Conservation (phyloP, 2,329 filamentous ascomycete species). For the Alternaria postmessia region DNA sequence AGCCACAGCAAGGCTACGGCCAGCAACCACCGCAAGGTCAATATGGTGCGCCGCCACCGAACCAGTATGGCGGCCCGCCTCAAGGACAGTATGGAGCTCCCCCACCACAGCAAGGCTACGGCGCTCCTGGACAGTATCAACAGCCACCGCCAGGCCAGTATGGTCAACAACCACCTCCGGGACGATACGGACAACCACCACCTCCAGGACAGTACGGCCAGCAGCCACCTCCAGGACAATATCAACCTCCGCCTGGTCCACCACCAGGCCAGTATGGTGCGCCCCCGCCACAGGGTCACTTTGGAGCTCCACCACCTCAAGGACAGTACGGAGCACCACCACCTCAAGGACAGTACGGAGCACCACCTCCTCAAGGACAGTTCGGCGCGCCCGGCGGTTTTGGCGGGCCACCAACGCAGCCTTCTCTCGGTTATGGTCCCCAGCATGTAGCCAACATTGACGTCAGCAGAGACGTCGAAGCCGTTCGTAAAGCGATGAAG, state of each 20-base stretch:
- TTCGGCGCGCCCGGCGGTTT: conserved; percentile 34
- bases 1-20: conserved; percentile 40
- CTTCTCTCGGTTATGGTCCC: conserved; percentile 75
- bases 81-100: conserved; percentile 33
- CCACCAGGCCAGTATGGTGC: conserved; percentile 29
- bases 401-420: conserved; percentile 54
- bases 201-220: conserved; percentile 24
- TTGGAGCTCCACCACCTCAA: conserved; percentile 48
- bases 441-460: conserved; percentile 68
- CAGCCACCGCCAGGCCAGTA: conserved; percentile 38
- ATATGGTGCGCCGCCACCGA: conserved; percentile 50
- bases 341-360: conserved; percentile 29
- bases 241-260: conserved; percentile 16
- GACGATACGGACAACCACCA: conserved; percentile 13
- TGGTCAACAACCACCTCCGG: conserved; percentile 40
- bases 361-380: conserved; percentile 32
- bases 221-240: conserved; percentile 29
- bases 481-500: conserved; percentile 85
- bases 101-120: conserved; percentile 30
- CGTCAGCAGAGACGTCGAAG: conserved; percentile 72
- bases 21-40: conserved; percentile 30
- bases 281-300: conserved; percentile 37
- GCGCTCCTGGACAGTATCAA: conserved; percentile 16
- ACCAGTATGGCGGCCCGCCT: conserved; percentile 33
- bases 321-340: conserved; percentile 25